phyloP scores from a whole-genome alignment of 371 early-diverging fungal species.

The Apophysomyces elegans region DNA sequence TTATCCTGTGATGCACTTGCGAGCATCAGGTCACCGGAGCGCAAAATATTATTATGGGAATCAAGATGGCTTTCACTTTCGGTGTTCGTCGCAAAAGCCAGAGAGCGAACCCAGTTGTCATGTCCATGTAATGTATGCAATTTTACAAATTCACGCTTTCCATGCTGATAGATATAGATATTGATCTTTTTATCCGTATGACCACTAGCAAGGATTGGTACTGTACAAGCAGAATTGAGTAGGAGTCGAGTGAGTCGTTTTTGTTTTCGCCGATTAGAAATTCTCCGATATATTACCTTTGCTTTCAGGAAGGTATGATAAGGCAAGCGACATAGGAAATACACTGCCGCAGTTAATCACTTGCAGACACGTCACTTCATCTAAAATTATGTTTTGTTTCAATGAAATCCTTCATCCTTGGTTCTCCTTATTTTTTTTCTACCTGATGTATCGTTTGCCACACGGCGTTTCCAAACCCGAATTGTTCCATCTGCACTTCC shows the following conservation, averaged over 20 bases:
- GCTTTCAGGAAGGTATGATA: slow-evolving; percentile 73
- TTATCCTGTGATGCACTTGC: slow-evolving; percentile 93
- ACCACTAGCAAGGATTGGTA: slow-evolving; percentile 74
- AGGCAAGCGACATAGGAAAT: slow-evolving; percentile 71
- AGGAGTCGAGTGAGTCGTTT: background rate
- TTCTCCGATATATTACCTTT: slow-evolving; percentile 33
- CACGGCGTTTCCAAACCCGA: slow-evolving; percentile 69
- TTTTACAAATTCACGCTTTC: slow-evolving; percentile 58
- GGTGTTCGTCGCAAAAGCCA: slow-evolving; percentile 76
- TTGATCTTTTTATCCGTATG: slow-evolving; percentile 75
- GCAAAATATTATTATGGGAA: slow-evolving; percentile 59
- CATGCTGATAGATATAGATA: slow-evolving; percentile 56
- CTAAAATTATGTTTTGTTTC: slow-evolving; percentile 21
- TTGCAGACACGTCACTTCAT: slow-evolving; percentile 67
- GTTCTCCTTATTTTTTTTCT: background rate
- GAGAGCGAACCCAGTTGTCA: slow-evolving; percentile 90
- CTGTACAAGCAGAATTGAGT: slow-evolving; percentile 26
- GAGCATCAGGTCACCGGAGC: slow-evolving; percentile 79
- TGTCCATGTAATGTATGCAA: slow-evolving; percentile 82
- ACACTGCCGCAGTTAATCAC: slow-evolving; percentile 68
- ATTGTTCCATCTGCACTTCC: slow-evolving; percentile 87
- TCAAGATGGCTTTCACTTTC: slow-evolving; percentile 24
- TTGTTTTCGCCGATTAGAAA: too few species aligned
- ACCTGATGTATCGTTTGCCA: slow-evolving; percentile 51
- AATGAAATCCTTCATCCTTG: too few species aligned